A percentile compares a stretch with the other conserved stretches of the same genome.
Evolutionary conservation across 768 basidiomycete species (phyloP).

Genomic region (Mrakia blollopis): DNA sequence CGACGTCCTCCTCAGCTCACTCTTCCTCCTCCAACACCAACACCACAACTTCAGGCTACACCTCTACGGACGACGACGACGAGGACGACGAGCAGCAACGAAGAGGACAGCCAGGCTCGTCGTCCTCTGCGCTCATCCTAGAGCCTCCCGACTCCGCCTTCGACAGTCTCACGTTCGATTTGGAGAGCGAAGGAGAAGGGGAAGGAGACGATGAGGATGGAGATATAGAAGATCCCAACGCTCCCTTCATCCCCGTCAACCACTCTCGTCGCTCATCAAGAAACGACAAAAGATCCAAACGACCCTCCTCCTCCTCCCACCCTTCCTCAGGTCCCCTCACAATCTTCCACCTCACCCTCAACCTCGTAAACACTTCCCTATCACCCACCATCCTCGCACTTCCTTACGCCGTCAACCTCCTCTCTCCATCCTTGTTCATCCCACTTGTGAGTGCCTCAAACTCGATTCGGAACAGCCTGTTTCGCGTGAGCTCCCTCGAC

Average conservation of each 20-base stretch:
- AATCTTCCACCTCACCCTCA: conserved; percentile 17
- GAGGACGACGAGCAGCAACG: background rate
- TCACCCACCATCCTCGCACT: conserved; percentile 27
- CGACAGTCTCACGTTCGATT: background rate
- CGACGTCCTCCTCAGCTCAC: background rate
- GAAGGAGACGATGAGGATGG: background rate
- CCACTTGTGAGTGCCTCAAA: conserved; percentile 8
- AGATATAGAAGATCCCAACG: background rate
- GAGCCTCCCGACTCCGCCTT: background rate
- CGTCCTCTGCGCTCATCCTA: background rate
- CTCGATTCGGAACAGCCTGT: background rate
- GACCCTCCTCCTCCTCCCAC: background rate
- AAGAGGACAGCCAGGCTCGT: too few relatives aligned
- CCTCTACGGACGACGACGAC: background rate
- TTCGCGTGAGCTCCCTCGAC: too few relatives aligned
- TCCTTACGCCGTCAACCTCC: conserved; percentile 24
- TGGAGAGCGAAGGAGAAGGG: background rate
- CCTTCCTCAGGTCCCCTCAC: conserved; percentile 21
- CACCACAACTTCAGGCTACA: background rate
- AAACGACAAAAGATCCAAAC: background rate
- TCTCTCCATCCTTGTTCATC: conserved; percentile 21
- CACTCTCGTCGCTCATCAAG: background rate
- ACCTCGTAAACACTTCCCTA: conserved; percentile 22
- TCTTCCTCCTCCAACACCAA: background rate
- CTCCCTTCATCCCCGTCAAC: background rate